Conservation (phyloP, 805 yeast genomes). For the Candida verbasci region DNA sequence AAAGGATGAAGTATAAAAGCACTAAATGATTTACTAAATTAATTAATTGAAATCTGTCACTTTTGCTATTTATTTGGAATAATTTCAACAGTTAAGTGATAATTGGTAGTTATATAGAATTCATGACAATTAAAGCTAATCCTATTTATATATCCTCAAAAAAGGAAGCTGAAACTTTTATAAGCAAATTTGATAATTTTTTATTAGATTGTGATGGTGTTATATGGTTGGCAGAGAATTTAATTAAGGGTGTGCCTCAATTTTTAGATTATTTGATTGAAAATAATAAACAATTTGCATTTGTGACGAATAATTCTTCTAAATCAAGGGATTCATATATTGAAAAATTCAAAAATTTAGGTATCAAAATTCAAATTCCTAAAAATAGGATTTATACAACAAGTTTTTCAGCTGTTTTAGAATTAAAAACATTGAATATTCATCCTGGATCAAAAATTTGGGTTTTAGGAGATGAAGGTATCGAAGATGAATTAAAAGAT, state of each 20-base stretch:
- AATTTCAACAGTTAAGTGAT: no score
- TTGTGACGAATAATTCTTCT: constrained; percentile 36
- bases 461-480: constrained; percentile 37
- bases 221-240: constrained; percentile 31
- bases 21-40: no score
- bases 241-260: constrained; percentile 29
- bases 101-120: no score
- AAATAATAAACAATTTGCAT: constrained; percentile 24
- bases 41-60: no score
- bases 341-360: constrained; percentile 25
- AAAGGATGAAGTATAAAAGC: no score
- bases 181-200: constrained; percentile 30
- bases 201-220: constrained; percentile 41
- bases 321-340: constrained; percentile 28
- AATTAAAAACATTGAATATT: constrained; percentile 14
- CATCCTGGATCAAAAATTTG: constrained; percentile 29
- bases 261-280: constrained; percentile 19
- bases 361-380: constrained; percentile 18
- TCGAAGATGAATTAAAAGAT: constrained; percentile 29
- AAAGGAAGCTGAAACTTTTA: constrained; percentile 15
- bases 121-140: constrained; percentile 6
- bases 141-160: constrained; percentile 8
- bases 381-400: constrained; percentile 33
- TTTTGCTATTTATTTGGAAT: no score
- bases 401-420: constrained; percentile 29